A percentile compares a stretch with the other conserved stretches of the same genome.
Evolutionary conservation across 1,139 yeast genomes (phyloP).

Genomic region (Candida labiduridarum): DNA sequence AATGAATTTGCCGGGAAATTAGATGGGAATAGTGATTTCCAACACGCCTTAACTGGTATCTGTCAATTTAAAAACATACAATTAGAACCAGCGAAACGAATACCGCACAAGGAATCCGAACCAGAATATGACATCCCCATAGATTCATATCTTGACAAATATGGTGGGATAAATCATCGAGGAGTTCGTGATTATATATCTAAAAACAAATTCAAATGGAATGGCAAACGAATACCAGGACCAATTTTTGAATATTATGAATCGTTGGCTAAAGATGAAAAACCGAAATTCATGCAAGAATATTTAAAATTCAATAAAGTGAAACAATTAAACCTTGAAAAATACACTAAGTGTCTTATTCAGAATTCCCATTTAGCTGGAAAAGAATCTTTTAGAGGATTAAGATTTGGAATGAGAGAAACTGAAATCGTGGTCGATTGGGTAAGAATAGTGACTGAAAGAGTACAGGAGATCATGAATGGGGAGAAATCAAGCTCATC

Average conservation of each 20-base stretch:
- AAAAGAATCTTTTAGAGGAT: not conserved
- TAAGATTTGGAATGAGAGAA: constrained; percentile 1
- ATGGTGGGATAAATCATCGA: constrained; percentile 23
- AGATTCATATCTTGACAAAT: constrained; percentile 19
- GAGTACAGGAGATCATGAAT: constrained; percentile 19
- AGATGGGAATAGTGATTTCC: constrained; percentile 1
- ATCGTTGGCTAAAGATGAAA: constrained; percentile 5
- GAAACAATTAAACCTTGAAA: constrained; percentile 31
- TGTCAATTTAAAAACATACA: constrained; percentile 9
- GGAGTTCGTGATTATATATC: constrained; percentile 26
- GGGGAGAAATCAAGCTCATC: constrained; percentile 8
- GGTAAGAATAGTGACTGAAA: constrained; percentile 5
- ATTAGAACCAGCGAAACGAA: not conserved
- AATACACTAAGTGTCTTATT: constrained; percentile 14
- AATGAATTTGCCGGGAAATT: constrained; percentile 1
- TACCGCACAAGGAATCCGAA: not conserved
- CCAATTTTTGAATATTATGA: constrained; percentile 12
- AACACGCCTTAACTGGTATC: constrained; percentile 7
- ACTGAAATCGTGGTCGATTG: constrained; percentile 6
- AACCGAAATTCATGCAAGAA: constrained; percentile 22
- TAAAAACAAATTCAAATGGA: constrained; percentile 13
- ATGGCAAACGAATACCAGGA: constrained; percentile 6
- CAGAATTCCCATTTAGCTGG: not conserved
- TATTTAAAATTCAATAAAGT: constrained; percentile 26
- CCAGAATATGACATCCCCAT: constrained; percentile 12